Conservation (phyloP, 495 filamentous ascomycete genomes). For the Neurospora sp. region DNA sequence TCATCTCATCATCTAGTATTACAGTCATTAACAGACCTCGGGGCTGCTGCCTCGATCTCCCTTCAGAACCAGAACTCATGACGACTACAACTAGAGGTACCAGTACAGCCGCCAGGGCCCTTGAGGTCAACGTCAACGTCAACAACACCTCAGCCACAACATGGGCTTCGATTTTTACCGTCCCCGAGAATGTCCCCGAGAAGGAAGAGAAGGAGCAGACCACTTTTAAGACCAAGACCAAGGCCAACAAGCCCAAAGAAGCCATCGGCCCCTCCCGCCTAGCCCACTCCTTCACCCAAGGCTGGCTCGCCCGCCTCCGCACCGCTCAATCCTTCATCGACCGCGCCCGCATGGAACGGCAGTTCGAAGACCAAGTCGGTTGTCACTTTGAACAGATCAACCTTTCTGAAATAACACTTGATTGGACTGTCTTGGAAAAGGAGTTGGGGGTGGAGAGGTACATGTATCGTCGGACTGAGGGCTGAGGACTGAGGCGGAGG, state of each 20-base stretch:
- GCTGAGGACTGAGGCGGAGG: neutral
- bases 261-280: conserved; percentile 5
- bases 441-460: neutral
- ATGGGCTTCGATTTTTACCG: too few relatives aligned
- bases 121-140: too few relatives aligned
- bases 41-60: neutral
- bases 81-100: neutral
- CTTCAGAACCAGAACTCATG: neutral
- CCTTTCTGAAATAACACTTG: neutral
- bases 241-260: neutral
- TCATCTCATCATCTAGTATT: neutral
- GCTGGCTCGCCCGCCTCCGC: conserved; percentile 13
- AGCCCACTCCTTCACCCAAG: conserved; percentile 15
- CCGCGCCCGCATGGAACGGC: conserved; percentile 10
- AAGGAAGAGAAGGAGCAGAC: too few relatives aligned
- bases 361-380: neutral
- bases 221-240: too few relatives aligned
- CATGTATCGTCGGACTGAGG: neutral
- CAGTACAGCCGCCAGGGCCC: neutral
- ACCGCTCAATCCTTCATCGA: conserved; percentile 9
- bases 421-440: neutral
- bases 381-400: neutral
- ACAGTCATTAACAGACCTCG: neutral
- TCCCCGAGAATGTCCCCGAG: too few relatives aligned
- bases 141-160: too few relatives aligned